phyloP scores from a whole-genome alignment of 176 grass and related monocot genomes.

The Lolium perenne region DNA sequence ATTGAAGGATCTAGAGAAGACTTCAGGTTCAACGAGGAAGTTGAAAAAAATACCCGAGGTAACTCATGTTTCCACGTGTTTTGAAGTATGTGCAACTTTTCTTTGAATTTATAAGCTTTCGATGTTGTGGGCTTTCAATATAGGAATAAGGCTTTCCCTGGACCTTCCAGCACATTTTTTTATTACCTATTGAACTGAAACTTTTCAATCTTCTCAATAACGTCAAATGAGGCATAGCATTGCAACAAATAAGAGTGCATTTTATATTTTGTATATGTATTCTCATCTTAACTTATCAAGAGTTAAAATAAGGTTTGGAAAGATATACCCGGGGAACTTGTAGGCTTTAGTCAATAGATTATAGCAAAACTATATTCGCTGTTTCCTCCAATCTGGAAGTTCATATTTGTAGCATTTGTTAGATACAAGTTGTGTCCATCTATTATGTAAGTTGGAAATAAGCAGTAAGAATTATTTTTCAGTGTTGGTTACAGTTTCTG shows the following conservation, averaged over 20 bases:
- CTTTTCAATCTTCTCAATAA: not conserved
- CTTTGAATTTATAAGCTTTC: not conserved
- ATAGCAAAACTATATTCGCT: not conserved
- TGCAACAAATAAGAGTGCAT: not conserved
- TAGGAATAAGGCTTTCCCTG: conserved; percentile 10
- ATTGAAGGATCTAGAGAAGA: conserved; percentile 82
- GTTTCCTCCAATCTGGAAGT: conserved; percentile 20
- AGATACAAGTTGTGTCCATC: conserved; percentile 24
- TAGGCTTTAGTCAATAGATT: conserved; percentile 4
- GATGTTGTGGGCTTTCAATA: not conserved
- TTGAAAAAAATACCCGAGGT: conserved; percentile 57
- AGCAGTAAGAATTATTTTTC: not conserved
- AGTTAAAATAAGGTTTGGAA: not conserved
- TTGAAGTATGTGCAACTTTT: conserved; percentile 15
- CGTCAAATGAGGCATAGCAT: conserved; percentile 29
- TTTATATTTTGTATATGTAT: too few relatives aligned
- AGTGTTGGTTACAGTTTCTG: not conserved
- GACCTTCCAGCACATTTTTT: conserved; percentile 14
- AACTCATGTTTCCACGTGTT: conserved; percentile 30
- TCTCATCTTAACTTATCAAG: not conserved
- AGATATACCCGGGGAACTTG: not conserved
- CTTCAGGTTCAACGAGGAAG: conserved; percentile 70
- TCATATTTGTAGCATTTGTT: conserved; percentile 1
- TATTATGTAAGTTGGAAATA: conserved; percentile 17
- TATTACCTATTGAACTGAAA: conserved; percentile 27